phyloP scores from a whole-genome alignment of 257 asterid species.

The Eucommia ulmoides region DNA sequence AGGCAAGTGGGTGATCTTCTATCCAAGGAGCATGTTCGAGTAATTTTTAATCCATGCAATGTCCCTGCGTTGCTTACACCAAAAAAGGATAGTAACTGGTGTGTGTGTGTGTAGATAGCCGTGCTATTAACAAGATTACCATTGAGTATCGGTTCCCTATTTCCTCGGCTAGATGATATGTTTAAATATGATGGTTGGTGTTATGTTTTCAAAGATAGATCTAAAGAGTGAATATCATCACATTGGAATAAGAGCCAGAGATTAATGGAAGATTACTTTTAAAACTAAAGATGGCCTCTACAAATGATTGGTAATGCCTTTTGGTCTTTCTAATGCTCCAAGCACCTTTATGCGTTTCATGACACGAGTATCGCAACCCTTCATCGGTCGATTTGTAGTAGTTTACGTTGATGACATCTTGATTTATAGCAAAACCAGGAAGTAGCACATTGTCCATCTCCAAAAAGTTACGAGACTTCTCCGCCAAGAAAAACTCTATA shows the following conservation, averaged over 20 bases:
- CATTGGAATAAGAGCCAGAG: not conserved
- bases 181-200: not conserved
- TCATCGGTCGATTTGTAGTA: not conserved
- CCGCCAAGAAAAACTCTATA: not conserved
- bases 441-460: not conserved
- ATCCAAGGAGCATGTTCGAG: not conserved
- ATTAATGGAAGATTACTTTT: not conserved
- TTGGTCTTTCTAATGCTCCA: not conserved
- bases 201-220: not conserved
- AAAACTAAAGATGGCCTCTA: not conserved
- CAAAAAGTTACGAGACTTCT: not conserved
- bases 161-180: not conserved
- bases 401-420: not conserved
- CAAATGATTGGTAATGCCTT: not conserved
- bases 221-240: not conserved
- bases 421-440: not conserved
- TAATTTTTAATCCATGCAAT: not conserved
- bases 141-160: not conserved
- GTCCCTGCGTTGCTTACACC: not conserved
- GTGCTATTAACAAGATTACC: not conserved
- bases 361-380: not conserved
- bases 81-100: not conserved
- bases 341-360: not conserved
- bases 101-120: not conserved
- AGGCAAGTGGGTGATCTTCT: not conserved